Evolutionary conservation across 768 basidiomycete species (phyloP), one percentile per base, ranked within the genome.

Genomic region (Mycena vulgaris): DNA sequence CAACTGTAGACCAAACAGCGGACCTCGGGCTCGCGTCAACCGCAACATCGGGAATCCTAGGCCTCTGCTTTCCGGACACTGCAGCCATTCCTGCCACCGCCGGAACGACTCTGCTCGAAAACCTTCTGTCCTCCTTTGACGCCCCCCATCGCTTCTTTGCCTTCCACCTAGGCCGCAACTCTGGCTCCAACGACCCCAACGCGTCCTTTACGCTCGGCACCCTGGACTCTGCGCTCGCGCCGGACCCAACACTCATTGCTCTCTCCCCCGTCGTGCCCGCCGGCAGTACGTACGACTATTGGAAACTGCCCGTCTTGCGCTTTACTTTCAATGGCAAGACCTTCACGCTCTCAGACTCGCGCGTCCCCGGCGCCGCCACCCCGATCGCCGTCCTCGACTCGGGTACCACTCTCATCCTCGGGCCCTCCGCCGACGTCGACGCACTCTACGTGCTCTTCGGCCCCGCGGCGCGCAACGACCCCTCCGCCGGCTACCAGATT

Each of bases 381-480:
- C 83, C 85, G 0, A 85, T 92, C 56, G 90, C 87, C 5, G 86
- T 93, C 28, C 83, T 92, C 30, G 92, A 92, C 74, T 89, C 89
- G 28, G 90, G 90, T 5, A 89, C 88, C 28, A 89, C 88, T 6
- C 82, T 89, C 61, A 82, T 90, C 28, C 81, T 89, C 7, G 89
- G 88, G 5, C 90, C 90, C 8, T 77, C 83, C 1, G 69, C 65
- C 21, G 90, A 91, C 65, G 88, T 90, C 45, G 79, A 81, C 6
- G 82, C 85, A 8, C 85, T 93, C 72, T 92, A 84, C 86, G 64
- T 80, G 17, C 80, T 83, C 8, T 68, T 87, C n/a, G 84, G 86
- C 25, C 74, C 77, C 3, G 85, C 82, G n/a, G 80, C 79, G 10
- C 77, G 82, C 47, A 23, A 82, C 69, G 82, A 87, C 63, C 62